Evolutionary conservation across 2,329 filamentous ascomycete species (phyloP).

Genomic region (Penicillium griseofulvum): DNA sequence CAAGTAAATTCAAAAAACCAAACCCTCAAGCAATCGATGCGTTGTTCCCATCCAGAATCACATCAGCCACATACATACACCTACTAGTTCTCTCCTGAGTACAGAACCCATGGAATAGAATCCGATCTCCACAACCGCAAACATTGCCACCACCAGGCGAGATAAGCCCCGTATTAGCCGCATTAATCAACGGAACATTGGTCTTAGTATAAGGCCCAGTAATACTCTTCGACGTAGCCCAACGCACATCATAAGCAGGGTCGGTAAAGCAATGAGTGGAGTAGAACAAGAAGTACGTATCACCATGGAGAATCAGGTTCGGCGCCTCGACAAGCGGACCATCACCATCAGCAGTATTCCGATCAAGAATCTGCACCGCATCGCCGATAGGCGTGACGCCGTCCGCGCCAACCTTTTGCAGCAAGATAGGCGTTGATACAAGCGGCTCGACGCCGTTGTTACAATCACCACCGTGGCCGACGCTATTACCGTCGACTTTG

Average conservation of each 20-base stretch:
- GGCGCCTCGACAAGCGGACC: constrained; percentile 64
- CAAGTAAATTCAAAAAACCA: not conserved
- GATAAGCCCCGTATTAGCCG: constrained; percentile 29
- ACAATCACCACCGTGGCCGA: constrained; percentile 49
- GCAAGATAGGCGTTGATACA: constrained; percentile 40
- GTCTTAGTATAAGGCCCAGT: constrained; percentile 41
- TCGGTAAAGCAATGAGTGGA: constrained; percentile 60
- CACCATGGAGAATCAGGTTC: constrained; percentile 45
- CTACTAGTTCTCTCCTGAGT: constrained; percentile 16
- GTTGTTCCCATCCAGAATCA: constrained; percentile 20
- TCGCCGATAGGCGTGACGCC: constrained; percentile 55
- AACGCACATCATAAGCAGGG: constrained; percentile 58
- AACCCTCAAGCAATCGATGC: constrained; percentile 15
- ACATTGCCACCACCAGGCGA: constrained; percentile 36
- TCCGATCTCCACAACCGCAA: constrained; percentile 30
- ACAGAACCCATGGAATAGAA: constrained; percentile 36
- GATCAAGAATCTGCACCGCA: constrained; percentile 57
- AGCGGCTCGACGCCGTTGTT: constrained; percentile 44
- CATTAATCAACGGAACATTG: constrained; percentile 33
- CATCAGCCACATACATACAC: constrained; percentile 32
- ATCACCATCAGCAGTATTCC: constrained; percentile 56
- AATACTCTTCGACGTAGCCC: constrained; percentile 50
- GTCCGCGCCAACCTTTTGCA: constrained; percentile 43
- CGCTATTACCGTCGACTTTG: constrained; percentile 65
- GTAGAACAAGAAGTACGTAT: constrained; percentile 61